Evolutionary conservation across 495 filamentous ascomycete species (phyloP), one percentile per base, ranked within the genome.

Genomic region (Aspergillus nidulans): DNA sequence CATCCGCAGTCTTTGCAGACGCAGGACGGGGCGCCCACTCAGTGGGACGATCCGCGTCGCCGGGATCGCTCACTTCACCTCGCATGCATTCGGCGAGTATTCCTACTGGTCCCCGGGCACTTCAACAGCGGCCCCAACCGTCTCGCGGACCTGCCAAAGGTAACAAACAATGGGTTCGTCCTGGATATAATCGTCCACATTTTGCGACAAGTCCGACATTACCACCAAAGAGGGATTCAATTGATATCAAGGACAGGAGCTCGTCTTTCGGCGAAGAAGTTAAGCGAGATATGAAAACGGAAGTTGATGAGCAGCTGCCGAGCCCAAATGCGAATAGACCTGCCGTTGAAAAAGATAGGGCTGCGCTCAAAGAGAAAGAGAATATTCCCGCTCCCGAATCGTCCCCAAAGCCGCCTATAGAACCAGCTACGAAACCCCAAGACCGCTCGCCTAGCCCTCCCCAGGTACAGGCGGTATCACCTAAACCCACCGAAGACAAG

Each of bases 81-180:
- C 68, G 73, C 5, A 79, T 83, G 64, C 73, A 74, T 45, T 72
- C 76, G 46, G 78, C 80, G 12, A 73, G 69, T 26, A 81, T 85
- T 23, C 83, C 83, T 12, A 78, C 78, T 0, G 83, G 81, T 3
- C 82, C 83, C 24, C 78, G 83, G 24, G 80, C 80, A 9, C 73
- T 74, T 20, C 77, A 79, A 18, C 68, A 70, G 45, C 63, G 71
- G 24, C 69, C 62, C 23, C 61, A 59, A 30, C 63, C 65, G 19
- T 64, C 65, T 3, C 66, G 72, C 9, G 70, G 72, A n/a, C 56
- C 62, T 32, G 69, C 60, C 34, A 81, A 69, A 53, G 63, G 50
- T 59, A 84, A 77, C 55, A 85, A 84, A 50, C 81, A 81, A 62
- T 87, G 84, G 84, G 77, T 82, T 51, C 84, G 83, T 45, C 77